Evolutionary conservation across 768 basidiomycete genomes (phyloP).

Genomic region (Boletus coccyginus): DNA sequence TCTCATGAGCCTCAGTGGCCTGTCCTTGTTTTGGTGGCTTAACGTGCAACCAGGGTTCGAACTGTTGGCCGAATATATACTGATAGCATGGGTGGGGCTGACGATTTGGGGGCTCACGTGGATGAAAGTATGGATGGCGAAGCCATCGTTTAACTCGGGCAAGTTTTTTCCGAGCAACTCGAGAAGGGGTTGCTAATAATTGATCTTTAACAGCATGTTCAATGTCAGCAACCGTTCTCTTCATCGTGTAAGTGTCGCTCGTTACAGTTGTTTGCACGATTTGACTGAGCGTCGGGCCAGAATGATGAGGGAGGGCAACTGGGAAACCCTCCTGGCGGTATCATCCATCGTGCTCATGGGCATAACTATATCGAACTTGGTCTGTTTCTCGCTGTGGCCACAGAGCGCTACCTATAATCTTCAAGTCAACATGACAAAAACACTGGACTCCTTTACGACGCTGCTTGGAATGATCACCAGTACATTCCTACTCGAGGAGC

Average conservation of each 20-base stretch:
- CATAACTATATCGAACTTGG: conserved; percentile 71
- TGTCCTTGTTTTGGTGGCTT: conserved; percentile 78
- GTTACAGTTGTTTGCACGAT: neutral
- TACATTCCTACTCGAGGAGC: conserved; percentile 81
- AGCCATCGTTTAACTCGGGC: conserved; percentile 90
- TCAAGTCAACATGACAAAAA: conserved; percentile 80
- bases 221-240: conserved; percentile 81
- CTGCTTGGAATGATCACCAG: conserved; percentile 77
- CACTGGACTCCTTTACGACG: conserved; percentile 85
- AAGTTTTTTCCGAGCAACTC: conserved; percentile 12
- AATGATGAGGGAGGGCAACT: conserved; percentile 86
- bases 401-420: conserved; percentile 81
- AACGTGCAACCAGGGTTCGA: conserved; percentile 69
- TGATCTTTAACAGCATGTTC: conserved; percentile 57
- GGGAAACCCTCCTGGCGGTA: conserved; percentile 69
- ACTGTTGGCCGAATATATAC: conserved; percentile 69
- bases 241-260: conserved; percentile 61
- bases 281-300: conserved; percentile 35
- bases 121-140: conserved; percentile 90
- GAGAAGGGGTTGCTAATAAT: neutral
- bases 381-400: conserved; percentile 84
- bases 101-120: conserved; percentile 82
- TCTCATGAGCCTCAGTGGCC: conserved; percentile 69
- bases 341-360: conserved; percentile 78
- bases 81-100: conserved; percentile 79